Conservation (phyloP, 2,329 filamentous ascomycete genomes). For the Paramyrothecium roridum region DNA sequence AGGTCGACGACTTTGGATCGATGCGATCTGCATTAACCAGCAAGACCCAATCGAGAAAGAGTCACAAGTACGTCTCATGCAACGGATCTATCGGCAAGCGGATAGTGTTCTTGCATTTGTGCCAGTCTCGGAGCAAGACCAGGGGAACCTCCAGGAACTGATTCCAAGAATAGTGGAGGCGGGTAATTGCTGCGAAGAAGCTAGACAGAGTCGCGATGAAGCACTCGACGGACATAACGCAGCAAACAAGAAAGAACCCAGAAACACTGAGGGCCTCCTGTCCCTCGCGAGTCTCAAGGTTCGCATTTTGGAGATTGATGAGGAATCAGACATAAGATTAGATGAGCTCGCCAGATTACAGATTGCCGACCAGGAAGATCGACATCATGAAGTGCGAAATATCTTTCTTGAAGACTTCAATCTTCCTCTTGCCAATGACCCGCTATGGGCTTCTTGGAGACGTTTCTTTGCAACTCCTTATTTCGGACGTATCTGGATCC, state of each 20-base stretch:
- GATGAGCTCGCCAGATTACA: neutral
- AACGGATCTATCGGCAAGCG: neutral
- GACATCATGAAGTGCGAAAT: neutral
- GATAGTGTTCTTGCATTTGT: neutral
- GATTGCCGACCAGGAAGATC: neutral
- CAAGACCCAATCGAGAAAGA: neutral
- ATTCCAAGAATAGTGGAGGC: neutral
- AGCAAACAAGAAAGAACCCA: neutral
- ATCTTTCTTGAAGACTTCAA: neutral
- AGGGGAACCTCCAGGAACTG: neutral
- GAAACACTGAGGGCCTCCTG: neutral
- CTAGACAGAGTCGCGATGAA: neutral
- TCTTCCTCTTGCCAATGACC: neutral
- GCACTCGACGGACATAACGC: neutral
- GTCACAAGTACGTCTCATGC: neutral
- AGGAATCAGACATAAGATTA: neutral
- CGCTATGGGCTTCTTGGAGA: neutral
- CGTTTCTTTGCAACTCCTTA: neutral
- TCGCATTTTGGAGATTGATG: neutral
- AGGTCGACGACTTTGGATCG: neutral
- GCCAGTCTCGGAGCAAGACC: neutral
- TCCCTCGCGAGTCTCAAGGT: neutral
- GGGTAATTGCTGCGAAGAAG: neutral
- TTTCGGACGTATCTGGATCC: neutral
- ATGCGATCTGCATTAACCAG: neutral